Conservation (phyloP, 768 basidiomycete genomes). For the Panus rudis region DNA sequence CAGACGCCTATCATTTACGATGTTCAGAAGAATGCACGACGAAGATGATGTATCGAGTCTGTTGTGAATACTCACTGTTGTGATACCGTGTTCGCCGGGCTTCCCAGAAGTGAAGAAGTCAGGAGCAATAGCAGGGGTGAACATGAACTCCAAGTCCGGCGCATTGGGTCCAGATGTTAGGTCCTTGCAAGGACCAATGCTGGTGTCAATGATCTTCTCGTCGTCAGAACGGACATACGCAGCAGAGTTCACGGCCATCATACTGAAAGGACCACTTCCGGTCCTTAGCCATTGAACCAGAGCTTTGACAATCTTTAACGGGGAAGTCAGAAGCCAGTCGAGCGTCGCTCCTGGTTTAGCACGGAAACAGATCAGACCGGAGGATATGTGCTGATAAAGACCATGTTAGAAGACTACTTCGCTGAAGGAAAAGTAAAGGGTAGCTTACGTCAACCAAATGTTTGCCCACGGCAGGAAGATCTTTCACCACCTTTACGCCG, state of each 20-base stretch:
- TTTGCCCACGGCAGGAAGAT: conserved; percentile 23
- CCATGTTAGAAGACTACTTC: not conserved
- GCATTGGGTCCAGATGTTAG: conserved; percentile 8
- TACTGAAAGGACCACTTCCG: conserved; percentile 2
- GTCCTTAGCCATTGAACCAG: conserved; percentile 1
- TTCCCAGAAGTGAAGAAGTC: not conserved
- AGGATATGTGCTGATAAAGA: conserved; percentile 6
- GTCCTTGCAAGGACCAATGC: conserved; percentile 1
- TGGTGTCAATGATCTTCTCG: not conserved
- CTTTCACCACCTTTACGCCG: conserved; percentile 14
- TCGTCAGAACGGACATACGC: conserved; percentile 6
- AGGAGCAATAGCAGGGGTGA: not conserved
- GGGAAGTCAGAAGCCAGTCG: conserved; percentile 8
- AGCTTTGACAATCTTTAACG: not conserved
- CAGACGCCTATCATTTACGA: too few relatives aligned
- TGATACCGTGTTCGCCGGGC: not conserved
- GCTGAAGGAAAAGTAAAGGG: not conserved
- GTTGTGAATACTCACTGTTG: not conserved
- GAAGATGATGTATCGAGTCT: not conserved
- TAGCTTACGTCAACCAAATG: conserved; percentile 19
- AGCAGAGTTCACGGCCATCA: conserved; percentile 3
- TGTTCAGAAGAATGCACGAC: not conserved
- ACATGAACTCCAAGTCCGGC: conserved; percentile 11
- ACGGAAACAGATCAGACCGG: conserved; percentile 9
- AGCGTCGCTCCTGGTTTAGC: conserved; percentile 9